Percentiles rank a stretch among this genome's conserved stretches.
These are phyloP conservation scores for Apium graveolens DNA, from an alignment of 129 eudicot genomes.

Conservation along the genomic window DNA sequence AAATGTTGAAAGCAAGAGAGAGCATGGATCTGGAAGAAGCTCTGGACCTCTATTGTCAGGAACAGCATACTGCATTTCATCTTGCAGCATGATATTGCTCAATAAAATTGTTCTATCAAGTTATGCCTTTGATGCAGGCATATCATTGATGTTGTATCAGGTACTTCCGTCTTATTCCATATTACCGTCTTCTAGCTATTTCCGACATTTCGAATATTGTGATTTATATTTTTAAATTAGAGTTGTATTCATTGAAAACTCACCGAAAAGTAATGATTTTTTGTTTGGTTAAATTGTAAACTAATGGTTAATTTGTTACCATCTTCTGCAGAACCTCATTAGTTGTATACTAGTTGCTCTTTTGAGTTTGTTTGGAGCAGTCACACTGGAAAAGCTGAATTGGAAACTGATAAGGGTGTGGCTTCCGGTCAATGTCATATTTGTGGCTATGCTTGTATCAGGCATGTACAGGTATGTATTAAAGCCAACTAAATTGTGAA, in stretches of 20 bases:
- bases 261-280: neutral
- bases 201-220: neutral
- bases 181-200: neutral
- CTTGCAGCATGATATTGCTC: constrained; percentile 87
- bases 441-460: constrained; percentile 79
- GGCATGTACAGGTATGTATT: constrained; percentile 72
- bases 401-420: constrained; percentile 69
- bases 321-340: constrained; percentile 57
- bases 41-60: constrained; percentile 62
- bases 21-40: constrained; percentile 34
- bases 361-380: constrained; percentile 55
- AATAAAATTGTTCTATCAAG: constrained; percentile 69
- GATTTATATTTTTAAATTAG: neutral
- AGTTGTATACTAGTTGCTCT: constrained; percentile 48
- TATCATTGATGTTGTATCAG: constrained; percentile 86
- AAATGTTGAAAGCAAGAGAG: constrained; percentile 36
- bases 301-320: neutral
- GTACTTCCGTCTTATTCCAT: constrained; percentile 19
- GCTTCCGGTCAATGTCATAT: constrained; percentile 71
- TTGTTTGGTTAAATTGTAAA: too few relatives aligned
- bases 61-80: constrained; percentile 69
- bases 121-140: constrained; percentile 68
- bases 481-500: neutral
- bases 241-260: neutral
- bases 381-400: constrained; percentile 51